Percentiles rank a stretch among this genome's conserved stretches.
These are phyloP conservation scores for Hypericum androsaemum DNA, from an alignment of 345 rosid species.

Conservation along the genomic window DNA sequence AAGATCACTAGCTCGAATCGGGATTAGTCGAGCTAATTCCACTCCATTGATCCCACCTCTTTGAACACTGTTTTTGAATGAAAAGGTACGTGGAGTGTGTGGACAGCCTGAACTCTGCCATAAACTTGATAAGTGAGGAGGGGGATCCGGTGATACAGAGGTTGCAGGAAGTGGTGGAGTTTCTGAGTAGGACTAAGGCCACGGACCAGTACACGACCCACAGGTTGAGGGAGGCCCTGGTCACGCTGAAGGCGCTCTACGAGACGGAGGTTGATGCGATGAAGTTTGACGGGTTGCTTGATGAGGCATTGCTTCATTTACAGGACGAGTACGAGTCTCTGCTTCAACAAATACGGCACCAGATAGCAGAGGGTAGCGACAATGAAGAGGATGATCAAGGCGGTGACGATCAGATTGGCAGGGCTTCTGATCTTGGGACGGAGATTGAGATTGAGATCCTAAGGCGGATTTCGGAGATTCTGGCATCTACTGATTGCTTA, in stretches of 20 bases:
- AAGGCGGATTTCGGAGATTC: constrained; percentile 32
- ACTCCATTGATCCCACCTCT: no score
- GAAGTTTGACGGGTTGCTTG: constrained; percentile 61
- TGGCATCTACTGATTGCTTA: constrained; percentile 49
- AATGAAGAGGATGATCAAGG: constrained; percentile 10
- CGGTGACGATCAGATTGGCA: background rate
- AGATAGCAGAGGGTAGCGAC: constrained; percentile 18
- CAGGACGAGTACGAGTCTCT: constrained; percentile 46
- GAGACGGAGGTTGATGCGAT: constrained; percentile 47
- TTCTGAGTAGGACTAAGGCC: constrained; percentile 65
- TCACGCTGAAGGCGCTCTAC: constrained; percentile 41
- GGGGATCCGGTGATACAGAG: constrained; percentile 53
- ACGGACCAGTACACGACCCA: constrained; percentile 37
- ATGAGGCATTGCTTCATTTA: constrained; percentile 47
- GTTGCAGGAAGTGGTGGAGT: constrained; percentile 69
- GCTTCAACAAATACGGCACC: constrained; percentile 37
- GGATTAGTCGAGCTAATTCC: no score
- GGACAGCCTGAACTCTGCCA: constrained; percentile 29
- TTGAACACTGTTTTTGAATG: no score
- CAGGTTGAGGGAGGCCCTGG: constrained; percentile 44
- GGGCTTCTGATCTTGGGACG: constrained; percentile 31
- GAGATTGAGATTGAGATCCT: constrained; percentile 40
- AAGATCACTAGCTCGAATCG: no score
- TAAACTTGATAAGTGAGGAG: constrained; percentile 29
- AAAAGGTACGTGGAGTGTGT: constrained; percentile 30